Base-by-base conservation (phyloP, 805 yeast species). In the Ogataea chonburiensis region DNA sequence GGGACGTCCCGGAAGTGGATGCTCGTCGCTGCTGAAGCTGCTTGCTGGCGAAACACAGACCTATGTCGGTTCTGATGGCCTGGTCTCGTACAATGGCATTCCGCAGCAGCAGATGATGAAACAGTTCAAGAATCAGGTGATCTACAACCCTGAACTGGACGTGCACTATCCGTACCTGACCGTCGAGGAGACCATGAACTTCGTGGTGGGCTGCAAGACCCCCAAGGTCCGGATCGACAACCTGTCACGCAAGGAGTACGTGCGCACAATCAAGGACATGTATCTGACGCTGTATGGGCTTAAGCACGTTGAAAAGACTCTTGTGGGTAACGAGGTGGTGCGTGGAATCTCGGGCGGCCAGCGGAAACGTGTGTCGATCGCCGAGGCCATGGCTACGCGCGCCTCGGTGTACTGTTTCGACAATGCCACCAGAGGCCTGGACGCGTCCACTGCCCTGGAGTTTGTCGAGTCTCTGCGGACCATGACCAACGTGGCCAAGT, bases 291-390 rank as follows among this genome's bases (percentile, higher is more conserved):
- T 75, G 13, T 74, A 69, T 51, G 83, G 82, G 41, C 61, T 77
- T 46, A 66, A 71, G 29, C 83, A 79, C 55, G 77, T 81, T 9
- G 68, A 71, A 43, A 66, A 75, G 44, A 79, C 86, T 14, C 67
- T 76, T 32, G 85, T 79, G 34, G 86, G 86, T 55, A 71, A 75
- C 47, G 85, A 79, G 55, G 74, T 71, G 38, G 76, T 79, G 12
- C 68, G 84, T 58, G 86, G 86, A 59, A 77, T 79, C 29, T 77
- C 84, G 22, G 86, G 86, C 52, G 86, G 86, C 61, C 83, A 79
- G 62, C 64, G 86, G 49, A 79, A 79, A 61, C 75, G 86, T 64
- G 84, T 79, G 16, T 77, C 84, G 4, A 71, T 79, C 48, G 85
- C 81, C 3, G 86, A 79, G 58, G 82, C 75, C 3, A 68, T 74